A percentile compares a stretch with the other conserved stretches of the same genome.
These are phyloP conservation scores for Aciculosporium take DNA, from an alignment of 2,329 filamentous ascomycete species.

Conservation along the genomic window DNA sequence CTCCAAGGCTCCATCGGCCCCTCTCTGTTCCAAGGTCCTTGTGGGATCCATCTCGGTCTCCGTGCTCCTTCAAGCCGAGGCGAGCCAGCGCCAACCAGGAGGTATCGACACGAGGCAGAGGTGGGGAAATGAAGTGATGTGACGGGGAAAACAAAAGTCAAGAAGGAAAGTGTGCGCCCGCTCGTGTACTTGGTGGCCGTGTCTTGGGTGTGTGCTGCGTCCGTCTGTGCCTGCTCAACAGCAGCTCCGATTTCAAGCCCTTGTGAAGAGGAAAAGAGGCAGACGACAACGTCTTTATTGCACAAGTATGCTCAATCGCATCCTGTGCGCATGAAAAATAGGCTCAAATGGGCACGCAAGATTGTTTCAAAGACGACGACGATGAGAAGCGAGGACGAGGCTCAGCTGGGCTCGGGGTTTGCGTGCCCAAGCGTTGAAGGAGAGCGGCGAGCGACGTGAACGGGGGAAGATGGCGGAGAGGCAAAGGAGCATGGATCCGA, in stretches of 20 bases:
- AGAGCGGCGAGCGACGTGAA: not conserved
- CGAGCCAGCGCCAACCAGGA: constrained; percentile 9
- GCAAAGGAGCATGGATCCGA: no score
- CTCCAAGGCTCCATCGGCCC: constrained; percentile 14
- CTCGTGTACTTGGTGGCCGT: not conserved
- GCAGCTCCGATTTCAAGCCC: no score
- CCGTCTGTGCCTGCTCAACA: not conserved
- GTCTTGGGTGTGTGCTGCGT: not conserved
- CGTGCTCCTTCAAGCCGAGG: constrained; percentile 6
- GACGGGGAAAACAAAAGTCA: not conserved
- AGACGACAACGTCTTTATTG: not conserved
- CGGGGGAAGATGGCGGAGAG: not conserved
- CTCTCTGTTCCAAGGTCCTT: constrained; percentile 18
- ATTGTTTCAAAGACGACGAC: not conserved
- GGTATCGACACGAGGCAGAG: not conserved
- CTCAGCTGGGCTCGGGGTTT: not conserved
- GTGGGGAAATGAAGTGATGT: not conserved
- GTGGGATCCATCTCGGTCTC: constrained; percentile 19
- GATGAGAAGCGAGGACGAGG: not conserved
- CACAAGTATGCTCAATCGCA: constrained; percentile 1
- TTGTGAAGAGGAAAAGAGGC: not conserved
- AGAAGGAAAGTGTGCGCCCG: not conserved
- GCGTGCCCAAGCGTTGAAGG: not conserved
- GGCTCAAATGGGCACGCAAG: not conserved
- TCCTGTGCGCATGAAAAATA: constrained; percentile 2